A percentile compares a stretch with the other conserved stretches of the same genome.
Conservation (phyloP, 2,329 filamentous ascomycete species). For the Penicillium brevicompactum region DNA sequence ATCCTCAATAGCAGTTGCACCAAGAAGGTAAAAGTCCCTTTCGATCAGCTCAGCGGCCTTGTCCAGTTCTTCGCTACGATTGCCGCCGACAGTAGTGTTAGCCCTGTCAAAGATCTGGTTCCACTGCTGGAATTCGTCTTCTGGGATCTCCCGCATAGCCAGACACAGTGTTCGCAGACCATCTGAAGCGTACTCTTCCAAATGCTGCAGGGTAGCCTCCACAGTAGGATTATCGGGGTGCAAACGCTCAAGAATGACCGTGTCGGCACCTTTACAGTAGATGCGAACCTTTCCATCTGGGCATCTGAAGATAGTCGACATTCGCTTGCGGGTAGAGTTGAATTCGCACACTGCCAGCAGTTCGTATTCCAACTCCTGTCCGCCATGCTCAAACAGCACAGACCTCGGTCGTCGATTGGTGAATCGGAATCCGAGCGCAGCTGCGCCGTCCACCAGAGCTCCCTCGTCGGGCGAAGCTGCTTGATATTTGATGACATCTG, state of each 20-base stretch:
- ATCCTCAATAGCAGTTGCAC: slow-evolving; percentile 96
- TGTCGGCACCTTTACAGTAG: slow-evolving; percentile 97
- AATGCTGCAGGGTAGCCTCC: slow-evolving; percentile 85
- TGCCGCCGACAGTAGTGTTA: slow-evolving; percentile 86
- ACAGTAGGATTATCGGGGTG: slow-evolving; percentile 81
- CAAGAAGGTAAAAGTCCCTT: slow-evolving; percentile 84
- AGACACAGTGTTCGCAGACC: slow-evolving; percentile 92
- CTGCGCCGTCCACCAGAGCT: slow-evolving; percentile 90
- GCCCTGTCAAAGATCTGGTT: slow-evolving; percentile 82
- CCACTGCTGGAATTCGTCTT: slow-evolving; percentile 89
- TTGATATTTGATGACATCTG: slow-evolving; percentile 90
- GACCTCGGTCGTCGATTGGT: slow-evolving; percentile 84
- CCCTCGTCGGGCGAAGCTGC: slow-evolving; percentile 96
- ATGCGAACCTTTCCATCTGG: slow-evolving; percentile 92
- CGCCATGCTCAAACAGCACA: slow-evolving; percentile 79
- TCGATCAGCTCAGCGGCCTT: slow-evolving; percentile 97
- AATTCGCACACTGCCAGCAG: slow-evolving; percentile 97
- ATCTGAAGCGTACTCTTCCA: slow-evolving; percentile 98
- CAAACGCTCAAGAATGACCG: slow-evolving; percentile 91
- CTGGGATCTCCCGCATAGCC: slow-evolving; percentile 88
- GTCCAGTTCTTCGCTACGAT: slow-evolving; percentile 90
- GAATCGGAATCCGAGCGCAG: slow-evolving; percentile 84
- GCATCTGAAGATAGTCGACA: slow-evolving; percentile 96
- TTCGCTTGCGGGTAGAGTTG: slow-evolving; percentile 94
- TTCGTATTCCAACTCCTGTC: slow-evolving; percentile 78